Evolutionary conservation across 2,329 filamentous ascomycete species (phyloP).

Genomic region (Neonectria punicea): DNA sequence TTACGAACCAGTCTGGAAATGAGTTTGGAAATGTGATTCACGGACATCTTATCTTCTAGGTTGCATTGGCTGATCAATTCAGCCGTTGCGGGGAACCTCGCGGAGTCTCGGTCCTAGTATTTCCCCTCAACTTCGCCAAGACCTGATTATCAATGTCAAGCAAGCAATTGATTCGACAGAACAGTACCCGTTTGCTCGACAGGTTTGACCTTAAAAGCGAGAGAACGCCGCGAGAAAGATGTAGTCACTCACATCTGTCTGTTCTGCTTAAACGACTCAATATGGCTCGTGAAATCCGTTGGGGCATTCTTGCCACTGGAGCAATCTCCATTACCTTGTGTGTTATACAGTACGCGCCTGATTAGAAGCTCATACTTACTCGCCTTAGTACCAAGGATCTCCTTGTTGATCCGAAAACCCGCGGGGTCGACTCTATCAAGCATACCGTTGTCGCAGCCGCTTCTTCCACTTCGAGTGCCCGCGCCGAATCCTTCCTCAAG

Average conservation of each 20-base stretch:
- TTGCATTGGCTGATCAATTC: too few relatives aligned
- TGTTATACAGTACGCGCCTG: background rate
- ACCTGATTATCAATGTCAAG: too few relatives aligned
- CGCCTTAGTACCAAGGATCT: slow-evolving; percentile 67
- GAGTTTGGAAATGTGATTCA: too few relatives aligned
- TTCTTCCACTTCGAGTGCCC: slow-evolving; percentile 75
- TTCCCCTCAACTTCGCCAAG: too few relatives aligned
- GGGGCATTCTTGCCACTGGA: background rate
- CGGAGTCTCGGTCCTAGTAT: too few relatives aligned
- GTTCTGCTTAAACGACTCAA: background rate
- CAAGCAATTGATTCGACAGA: too few relatives aligned
- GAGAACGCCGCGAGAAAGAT: background rate
- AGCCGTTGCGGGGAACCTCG: too few relatives aligned
- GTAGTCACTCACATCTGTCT: too few relatives aligned
- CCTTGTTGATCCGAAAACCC: slow-evolving; percentile 74
- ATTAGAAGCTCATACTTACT: background rate
- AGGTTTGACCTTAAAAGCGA: background rate
- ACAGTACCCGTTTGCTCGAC: too few relatives aligned
- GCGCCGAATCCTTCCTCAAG: slow-evolving; percentile 76
- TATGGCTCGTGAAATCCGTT: background rate
- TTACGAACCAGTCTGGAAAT: too few relatives aligned
- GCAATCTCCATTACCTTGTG: background rate
- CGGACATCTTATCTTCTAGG: too few relatives aligned
- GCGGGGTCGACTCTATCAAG: slow-evolving; percentile 75
- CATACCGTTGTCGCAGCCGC: slow-evolving; percentile 84